These are phyloP conservation scores for Ascochyta clinopodiicola DNA, from an alignment of 2,329 filamentous ascomycete species.

Conservation along the genomic window DNA sequence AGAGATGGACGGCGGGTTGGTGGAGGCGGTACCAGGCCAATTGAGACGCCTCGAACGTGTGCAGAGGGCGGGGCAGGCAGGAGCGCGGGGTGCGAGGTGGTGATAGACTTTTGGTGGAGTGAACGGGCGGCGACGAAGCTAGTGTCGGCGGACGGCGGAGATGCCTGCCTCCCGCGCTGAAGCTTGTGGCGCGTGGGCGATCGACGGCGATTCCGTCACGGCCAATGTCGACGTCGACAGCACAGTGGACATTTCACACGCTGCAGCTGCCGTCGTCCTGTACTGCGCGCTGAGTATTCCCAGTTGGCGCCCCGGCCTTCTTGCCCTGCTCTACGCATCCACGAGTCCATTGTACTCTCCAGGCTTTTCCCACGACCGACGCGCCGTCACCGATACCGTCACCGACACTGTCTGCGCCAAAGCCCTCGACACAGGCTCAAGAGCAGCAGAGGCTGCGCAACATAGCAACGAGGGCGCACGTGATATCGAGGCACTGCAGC, in stretches of 20 bases:
- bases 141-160: conserved; percentile 4
- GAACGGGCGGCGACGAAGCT: conserved; percentile 6
- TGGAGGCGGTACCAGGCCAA: conserved; percentile 31
- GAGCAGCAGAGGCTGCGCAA: too few species aligned
- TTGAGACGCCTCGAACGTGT: conserved; percentile 38
- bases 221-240: too few species aligned
- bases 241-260: not conserved
- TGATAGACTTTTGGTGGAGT: conserved; percentile 35
- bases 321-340: too few species aligned
- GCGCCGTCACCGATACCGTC: too few species aligned
- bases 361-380: too few species aligned
- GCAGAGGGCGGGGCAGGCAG: conserved; percentile 5
- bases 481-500: too few species aligned
- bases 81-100: conserved; percentile 26
- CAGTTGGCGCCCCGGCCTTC: too few species aligned
- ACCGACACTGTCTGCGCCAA: not conserved
- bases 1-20: not conserved
- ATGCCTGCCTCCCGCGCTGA: conserved; percentile 27
- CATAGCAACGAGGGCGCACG: too few species aligned
- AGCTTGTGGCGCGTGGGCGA: conserved; percentile 4
- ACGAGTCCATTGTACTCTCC: too few species aligned
- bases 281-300: too few species aligned
- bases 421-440: not conserved
- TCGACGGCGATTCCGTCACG: not conserved
- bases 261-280: not conserved